Base-by-base conservation (phyloP, 2,329 filamentous ascomycete species). In the Hypoxylon sp. region DNA sequence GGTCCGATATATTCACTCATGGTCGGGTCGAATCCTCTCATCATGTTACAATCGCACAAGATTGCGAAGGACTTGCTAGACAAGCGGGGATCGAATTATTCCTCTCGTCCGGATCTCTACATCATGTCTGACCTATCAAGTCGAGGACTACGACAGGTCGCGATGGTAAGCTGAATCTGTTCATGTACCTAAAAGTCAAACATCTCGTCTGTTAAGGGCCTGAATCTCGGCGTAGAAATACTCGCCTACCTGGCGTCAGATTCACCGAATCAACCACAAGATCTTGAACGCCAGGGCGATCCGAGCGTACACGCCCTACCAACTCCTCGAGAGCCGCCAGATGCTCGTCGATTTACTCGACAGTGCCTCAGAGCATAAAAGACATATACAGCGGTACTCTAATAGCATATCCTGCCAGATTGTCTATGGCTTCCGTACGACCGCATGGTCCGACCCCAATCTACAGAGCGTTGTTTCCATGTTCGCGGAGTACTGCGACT, bases 61-160 rank as follows among this genome's bases (percentile, higher is more conserved):
- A 80, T 80, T 1, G 80, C 86, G 24, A 85, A 84, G 53, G 85
- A 87, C 3, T 73, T 87, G 3, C 63, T 87, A 2, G 85, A 87
- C 61, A 83, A 84, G 66, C 76, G 81, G 26, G 82, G 83, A 48
- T 74, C 67, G 19, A 84, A 84, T 9, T 87, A 87, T 73, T 85
- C 82, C 0, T 80, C 81, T 17, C 78, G 85, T 0, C 80, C 79
- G 2, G 57, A 70, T 5, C 31, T 83, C 78, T 81, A 83, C 22
- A 81, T 85, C 17, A 83, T 81, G 5, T 81, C 82, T 17, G 50
- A 55, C 22, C 73, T 59, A 14, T 37, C 22, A 2, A 62, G 39
- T 10, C 24, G 48, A 3, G 50, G 59, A n/a, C 50, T 54, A 17
- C 26, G 50, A 47, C 53, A 58, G 6, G 24, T 58, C 24, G 53